These are phyloP conservation scores for Zea mays DNA, from an alignment of 176 grass and related monocot species.

Conservation along the genomic window DNA sequence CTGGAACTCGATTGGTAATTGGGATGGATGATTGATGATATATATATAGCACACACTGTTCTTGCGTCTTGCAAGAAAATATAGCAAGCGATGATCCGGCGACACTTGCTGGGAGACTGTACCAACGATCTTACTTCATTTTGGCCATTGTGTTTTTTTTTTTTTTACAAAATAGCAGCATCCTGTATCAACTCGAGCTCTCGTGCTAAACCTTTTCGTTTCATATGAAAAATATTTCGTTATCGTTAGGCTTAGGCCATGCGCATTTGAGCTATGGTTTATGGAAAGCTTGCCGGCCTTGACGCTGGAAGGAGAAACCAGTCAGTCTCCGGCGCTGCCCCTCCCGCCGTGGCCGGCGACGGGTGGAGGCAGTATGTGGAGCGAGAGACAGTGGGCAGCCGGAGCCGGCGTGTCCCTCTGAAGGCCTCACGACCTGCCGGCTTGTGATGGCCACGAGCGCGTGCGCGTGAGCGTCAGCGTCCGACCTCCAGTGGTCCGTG, in stretches of 20 bases:
- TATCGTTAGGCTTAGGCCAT: too few relatives aligned
- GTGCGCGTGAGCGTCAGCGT: not conserved
- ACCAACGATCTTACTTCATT: not conserved
- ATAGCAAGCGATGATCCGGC: not conserved
- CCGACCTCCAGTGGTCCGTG: not conserved
- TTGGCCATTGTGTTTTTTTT: not conserved
- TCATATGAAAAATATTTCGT: not conserved
- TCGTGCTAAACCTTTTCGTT: not conserved
- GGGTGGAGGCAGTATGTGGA: not conserved
- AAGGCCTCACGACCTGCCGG: constrained; percentile 8
- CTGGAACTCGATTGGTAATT: constrained; percentile 22
- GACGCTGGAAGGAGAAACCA: not conserved
- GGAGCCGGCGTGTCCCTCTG: constrained; percentile 9
- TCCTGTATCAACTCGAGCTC: not conserved
- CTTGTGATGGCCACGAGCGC: not conserved
- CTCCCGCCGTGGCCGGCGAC: not conserved
- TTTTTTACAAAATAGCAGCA: not conserved
- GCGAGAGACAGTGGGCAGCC: not conserved
- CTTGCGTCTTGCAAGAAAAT: constrained; percentile 1
- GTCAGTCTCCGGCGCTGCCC: not conserved
- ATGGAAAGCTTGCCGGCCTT: not conserved
- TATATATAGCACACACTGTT: constrained; percentile 19
- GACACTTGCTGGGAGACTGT: not conserved
- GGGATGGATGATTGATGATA: constrained; percentile 11
- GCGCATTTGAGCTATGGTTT: not conserved